These are phyloP conservation scores for Fusarium sp. DNA, from an alignment of 2,329 filamentous ascomycete genomes.

Conservation along the genomic window DNA sequence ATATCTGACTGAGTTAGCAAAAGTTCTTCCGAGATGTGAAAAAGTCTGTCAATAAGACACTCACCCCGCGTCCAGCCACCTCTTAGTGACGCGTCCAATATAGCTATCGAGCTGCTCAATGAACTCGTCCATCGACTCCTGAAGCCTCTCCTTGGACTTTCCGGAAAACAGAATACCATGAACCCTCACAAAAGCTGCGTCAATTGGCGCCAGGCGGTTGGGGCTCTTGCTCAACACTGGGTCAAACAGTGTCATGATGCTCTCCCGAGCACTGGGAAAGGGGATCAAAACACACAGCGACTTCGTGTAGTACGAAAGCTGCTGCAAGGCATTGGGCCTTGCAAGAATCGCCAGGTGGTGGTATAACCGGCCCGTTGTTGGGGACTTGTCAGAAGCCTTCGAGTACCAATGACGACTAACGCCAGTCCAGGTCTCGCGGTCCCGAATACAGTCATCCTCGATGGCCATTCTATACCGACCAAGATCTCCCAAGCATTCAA, in stretches of 20 bases:
- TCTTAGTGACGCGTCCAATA: slow-evolving; percentile 59
- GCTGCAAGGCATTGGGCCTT: slow-evolving; percentile 71
- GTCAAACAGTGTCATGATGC: slow-evolving; percentile 73
- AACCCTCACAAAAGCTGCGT: slow-evolving; percentile 67
- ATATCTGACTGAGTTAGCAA: slow-evolving; percentile 40
- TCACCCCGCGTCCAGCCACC: slow-evolving; percentile 61
- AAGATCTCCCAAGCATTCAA: slow-evolving; percentile 89
- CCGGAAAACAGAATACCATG: slow-evolving; percentile 70
- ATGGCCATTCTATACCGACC: slow-evolving; percentile 88
- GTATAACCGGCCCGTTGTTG: slow-evolving; percentile 79
- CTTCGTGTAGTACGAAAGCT: slow-evolving; percentile 76
- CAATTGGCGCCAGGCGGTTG: slow-evolving; percentile 52
- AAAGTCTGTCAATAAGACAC: slow-evolving; percentile 4
- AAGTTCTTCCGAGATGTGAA: not conserved
- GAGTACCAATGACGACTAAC: slow-evolving; percentile 86
- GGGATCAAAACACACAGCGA: slow-evolving; percentile 72
- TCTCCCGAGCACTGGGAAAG: slow-evolving; percentile 73
- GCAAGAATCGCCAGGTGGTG: slow-evolving; percentile 87
- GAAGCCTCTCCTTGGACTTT: slow-evolving; percentile 56
- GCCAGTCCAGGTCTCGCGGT: slow-evolving; percentile 80
- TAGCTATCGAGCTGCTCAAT: slow-evolving; percentile 62
- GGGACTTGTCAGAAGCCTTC: slow-evolving; percentile 78
- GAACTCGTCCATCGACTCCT: slow-evolving; percentile 58
- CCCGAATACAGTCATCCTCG: slow-evolving; percentile 78
- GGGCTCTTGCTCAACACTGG: slow-evolving; percentile 57